Conservation (phyloP, 2,329 filamentous ascomycete genomes). For the Neonectria magnoliae region DNA sequence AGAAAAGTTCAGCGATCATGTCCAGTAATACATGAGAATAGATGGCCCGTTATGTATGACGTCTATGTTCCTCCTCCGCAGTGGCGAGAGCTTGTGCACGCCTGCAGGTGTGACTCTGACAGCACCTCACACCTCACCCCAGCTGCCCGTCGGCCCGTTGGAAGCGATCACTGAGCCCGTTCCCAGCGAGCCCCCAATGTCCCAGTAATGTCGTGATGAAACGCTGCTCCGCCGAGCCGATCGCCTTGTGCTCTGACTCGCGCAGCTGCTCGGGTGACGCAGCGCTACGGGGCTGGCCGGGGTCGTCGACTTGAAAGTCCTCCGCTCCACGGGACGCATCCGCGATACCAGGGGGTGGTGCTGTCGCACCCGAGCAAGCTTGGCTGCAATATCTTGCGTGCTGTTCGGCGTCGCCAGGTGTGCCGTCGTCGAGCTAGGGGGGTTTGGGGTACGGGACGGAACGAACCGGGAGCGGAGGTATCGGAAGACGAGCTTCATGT, state of each 20-base stretch:
- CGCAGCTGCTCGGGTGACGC: constrained; percentile 74
- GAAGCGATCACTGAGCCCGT: constrained; percentile 77
- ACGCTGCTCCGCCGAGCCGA: constrained; percentile 73
- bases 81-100: constrained; percentile 15
- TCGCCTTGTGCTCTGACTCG: constrained; percentile 85
- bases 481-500: constrained; percentile 90
- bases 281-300: constrained; percentile 60
- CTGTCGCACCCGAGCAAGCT: constrained; percentile 85
- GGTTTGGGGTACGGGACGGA: constrained; percentile 57
- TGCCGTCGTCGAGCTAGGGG: constrained; percentile 55
- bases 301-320: constrained; percentile 65
- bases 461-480: constrained; percentile 83
- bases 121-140: constrained; percentile 74
- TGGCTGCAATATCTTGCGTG: constrained; percentile 74
- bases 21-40: constrained; percentile 29
- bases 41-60: constrained; percentile 18
- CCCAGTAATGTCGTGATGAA: constrained; percentile 90
- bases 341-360: constrained; percentile 86
- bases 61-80: constrained; percentile 25
- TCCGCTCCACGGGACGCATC: constrained; percentile 60
- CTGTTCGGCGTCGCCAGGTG: constrained; percentile 60
- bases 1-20: constrained; percentile 25
- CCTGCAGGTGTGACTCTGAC: constrained; percentile 13
- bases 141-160: constrained; percentile 76
- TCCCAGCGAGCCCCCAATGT: constrained; percentile 82